Evolutionary conservation across 139 green algal species (phyloP), one percentile per base, ranked within the genome.

Genomic region (Chlamydomonas incerta): DNA sequence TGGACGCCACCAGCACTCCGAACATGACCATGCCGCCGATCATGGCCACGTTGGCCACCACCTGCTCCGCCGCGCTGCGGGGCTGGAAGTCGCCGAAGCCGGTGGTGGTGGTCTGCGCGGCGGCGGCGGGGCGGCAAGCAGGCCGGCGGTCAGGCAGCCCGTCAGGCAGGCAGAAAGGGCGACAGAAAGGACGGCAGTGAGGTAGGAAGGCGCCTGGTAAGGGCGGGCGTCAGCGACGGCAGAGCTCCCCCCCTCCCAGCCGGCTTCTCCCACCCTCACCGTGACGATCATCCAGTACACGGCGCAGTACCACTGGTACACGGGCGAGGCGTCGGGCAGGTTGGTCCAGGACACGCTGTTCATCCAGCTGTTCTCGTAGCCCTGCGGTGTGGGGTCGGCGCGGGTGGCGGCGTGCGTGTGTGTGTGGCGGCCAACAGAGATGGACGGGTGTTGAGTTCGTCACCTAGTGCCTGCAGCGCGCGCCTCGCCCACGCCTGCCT

Each of bases 11-110:
- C 74, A 91, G 84, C 80, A 91, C 80, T 1, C 88, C 88, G n/a
- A 91, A 91, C 70, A 91, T 82, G n/a, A 91, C 73, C 83, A 91
- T 86, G 58, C 88, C 88, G 26, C 86, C 41, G 34, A 91, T 63
- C 88, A 91, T 91, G 37, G 77, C 88, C 28, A 89, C 52, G 74
- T 91, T 91, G 31, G 88, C 83, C 35, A 91, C 72, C 37, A 91
- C 88, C 72, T 86, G 79, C 86, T 89, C 86, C 4, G 79, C 46
- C 5, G 67, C 21, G 37, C 29, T 74, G 10, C 76, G 47, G 0
- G 86, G 86, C 21, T 41, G 29, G 69, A 87, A 89, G 86, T 89
- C 86, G 11, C 86, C 79, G 17, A 87, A 87, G 34, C 86, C 79
- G 17, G 86, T 89, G 34, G 86, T 89, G 72, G 86, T 89, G 62